A percentile compares a stretch with the other conserved stretches of the same genome.
Evolutionary conservation across 2,329 filamentous ascomycete genomes (phyloP).

Genomic region (Plectosphaerella cucumerina): DNA sequence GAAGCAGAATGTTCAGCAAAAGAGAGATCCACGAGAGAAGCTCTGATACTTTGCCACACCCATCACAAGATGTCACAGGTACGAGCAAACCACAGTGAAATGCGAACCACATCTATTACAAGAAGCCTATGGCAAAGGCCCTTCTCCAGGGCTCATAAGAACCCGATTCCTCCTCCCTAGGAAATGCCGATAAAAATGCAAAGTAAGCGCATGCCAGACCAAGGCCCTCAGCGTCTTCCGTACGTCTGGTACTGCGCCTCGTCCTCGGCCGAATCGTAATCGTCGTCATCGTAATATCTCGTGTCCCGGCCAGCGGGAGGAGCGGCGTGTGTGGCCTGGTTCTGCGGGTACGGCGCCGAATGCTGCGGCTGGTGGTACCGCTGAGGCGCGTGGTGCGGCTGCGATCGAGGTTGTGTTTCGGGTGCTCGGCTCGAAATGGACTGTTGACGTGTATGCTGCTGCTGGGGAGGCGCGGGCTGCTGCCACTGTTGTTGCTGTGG

Average conservation of each 20-base stretch:
- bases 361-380: background rate
- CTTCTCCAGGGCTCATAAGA: background rate
- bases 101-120: background rate
- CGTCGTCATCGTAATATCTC: slow-evolving; percentile 1
- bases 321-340: background rate
- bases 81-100: too few relatives aligned
- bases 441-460: background rate
- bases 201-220: background rate
- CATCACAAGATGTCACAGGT: too few relatives aligned
- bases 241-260: background rate
- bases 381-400: background rate
- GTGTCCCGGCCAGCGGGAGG: slow-evolving; percentile 10
- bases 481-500: background rate
- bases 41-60: too few relatives aligned
- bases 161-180: background rate
- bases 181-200: background rate
- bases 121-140: background rate
- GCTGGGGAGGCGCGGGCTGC: background rate
- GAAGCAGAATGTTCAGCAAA: too few relatives aligned
- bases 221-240: background rate
- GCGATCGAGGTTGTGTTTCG: background rate
- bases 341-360: background rate
- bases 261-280: background rate
- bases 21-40: too few relatives aligned
- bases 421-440: background rate